Percentiles rank a stretch among this genome's conserved stretches.
These are phyloP conservation scores for Stemphylium lycopersici DNA, from an alignment of 2,329 filamentous ascomycete genomes.

Conservation along the genomic window DNA sequence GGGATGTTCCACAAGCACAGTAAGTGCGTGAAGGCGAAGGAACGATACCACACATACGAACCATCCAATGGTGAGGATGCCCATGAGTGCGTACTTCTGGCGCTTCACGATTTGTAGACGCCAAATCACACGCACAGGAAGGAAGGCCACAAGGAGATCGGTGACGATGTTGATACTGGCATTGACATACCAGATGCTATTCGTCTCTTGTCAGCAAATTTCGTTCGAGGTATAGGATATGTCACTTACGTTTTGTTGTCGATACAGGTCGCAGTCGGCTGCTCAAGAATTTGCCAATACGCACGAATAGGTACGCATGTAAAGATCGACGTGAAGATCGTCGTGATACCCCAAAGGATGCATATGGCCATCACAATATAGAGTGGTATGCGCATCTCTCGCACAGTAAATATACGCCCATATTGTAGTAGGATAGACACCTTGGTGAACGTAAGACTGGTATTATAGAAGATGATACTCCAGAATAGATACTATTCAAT, in stretches of 20 bases:
- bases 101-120: constrained; percentile 26
- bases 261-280: constrained; percentile 24
- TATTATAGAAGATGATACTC: constrained; percentile 35
- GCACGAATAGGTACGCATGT: constrained; percentile 31
- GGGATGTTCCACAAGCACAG: constrained; percentile 15
- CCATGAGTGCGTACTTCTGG: constrained; percentile 30
- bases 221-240: neutral
- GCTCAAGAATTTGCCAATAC: constrained; percentile 27
- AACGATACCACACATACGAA: constrained; percentile 42
- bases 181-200: constrained; percentile 30
- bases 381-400: constrained; percentile 30
- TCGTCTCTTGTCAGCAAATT: neutral
- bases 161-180: constrained; percentile 33
- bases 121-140: constrained; percentile 36
- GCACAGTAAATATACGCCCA: constrained; percentile 32
- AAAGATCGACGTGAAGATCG: constrained; percentile 22
- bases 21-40: constrained; percentile 33
- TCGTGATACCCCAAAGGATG: constrained; percentile 19
- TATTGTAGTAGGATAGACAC: constrained; percentile 40
- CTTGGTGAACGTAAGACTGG: constrained; percentile 32
- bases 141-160: constrained; percentile 31
- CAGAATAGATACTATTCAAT: constrained; percentile 30
- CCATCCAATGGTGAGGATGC: constrained; percentile 39
- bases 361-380: constrained; percentile 30
- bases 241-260: constrained; percentile 22